phyloP scores from a whole-genome alignment of 83 land plant genomes.

The Picea engelmannii region DNA sequence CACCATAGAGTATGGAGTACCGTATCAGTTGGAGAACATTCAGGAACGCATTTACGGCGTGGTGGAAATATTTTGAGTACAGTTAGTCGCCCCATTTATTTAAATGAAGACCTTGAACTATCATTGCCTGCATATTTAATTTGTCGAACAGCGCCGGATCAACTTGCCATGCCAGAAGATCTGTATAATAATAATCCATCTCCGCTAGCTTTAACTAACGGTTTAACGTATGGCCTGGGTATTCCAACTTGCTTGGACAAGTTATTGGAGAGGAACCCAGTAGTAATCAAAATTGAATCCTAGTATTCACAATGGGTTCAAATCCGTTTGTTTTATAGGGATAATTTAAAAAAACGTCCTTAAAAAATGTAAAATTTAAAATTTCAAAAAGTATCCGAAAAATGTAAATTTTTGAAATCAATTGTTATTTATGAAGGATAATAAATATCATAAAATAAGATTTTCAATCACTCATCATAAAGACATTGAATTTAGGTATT shows the following conservation, averaged over 20 bases:
- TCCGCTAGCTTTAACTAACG: not conserved
- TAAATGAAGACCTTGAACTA: conserved; percentile 2
- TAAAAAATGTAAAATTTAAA: no score
- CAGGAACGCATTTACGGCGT: not conserved
- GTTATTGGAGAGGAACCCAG: conserved; percentile 10
- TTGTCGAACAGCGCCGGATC: not conserved
- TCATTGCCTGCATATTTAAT: not conserved
- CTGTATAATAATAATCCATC: not conserved
- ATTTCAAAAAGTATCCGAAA: no score
- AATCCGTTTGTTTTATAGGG: no score
- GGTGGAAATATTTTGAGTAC: not conserved
- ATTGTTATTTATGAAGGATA: no score
- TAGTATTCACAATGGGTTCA: no score
- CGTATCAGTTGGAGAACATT: not conserved
- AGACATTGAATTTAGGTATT: no score
- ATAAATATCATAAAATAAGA: no score
- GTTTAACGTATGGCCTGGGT: not conserved
- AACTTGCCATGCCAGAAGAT: not conserved
- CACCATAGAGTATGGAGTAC: no score
- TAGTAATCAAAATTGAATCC: not conserved
- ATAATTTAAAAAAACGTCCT: no score
- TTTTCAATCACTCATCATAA: no score
- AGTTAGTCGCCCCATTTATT: not conserved
- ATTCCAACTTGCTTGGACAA: not conserved
- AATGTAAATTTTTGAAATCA: no score